Evolutionary conservation across 1,139 yeast genomes (phyloP).

Genomic region (Saccharomyces hybrid): DNA sequence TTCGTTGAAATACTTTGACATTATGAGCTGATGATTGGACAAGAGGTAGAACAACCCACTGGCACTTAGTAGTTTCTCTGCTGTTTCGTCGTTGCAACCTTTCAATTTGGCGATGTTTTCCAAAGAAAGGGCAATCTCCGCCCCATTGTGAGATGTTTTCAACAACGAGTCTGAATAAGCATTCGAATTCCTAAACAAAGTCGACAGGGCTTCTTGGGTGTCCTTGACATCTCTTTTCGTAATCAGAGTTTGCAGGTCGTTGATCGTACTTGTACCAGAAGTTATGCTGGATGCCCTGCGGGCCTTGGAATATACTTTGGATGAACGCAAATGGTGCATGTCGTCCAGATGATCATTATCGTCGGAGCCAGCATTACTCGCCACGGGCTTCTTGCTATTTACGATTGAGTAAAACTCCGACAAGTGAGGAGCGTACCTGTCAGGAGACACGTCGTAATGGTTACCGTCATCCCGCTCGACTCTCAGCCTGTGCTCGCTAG

Average conservation of each 20-base stretch:
- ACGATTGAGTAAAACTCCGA: constrained; percentile 31
- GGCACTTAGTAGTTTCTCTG: constrained; percentile 62
- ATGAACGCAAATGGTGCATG: constrained; percentile 5
- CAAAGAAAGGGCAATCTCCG: constrained; percentile 63
- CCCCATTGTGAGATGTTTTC: constrained; percentile 54
- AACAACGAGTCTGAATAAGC: constrained; percentile 45
- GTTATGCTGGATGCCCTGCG: constrained; percentile 24
- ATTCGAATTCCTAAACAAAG: constrained; percentile 45
- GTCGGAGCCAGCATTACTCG: constrained; percentile 2
- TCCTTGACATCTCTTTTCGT: constrained; percentile 51
- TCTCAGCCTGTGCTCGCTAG: neutral
- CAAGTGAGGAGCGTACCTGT: constrained; percentile 29
- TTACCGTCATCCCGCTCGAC: neutral
- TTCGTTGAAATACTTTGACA: constrained; percentile 48
- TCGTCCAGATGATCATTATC: constrained; percentile 2
- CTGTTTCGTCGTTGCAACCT: constrained; percentile 50
- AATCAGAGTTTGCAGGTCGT: constrained; percentile 51
- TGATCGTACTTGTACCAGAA: constrained; percentile 24
- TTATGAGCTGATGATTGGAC: constrained; percentile 69
- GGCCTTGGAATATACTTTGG: neutral
- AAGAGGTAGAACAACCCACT: constrained; percentile 73
- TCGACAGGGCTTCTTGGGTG: constrained; percentile 42
- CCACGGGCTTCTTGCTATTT: constrained; percentile 12
- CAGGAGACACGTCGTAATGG: constrained; percentile 12
- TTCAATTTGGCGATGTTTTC: constrained; percentile 64